These are phyloP conservation scores for Nitzschia sp. DNA, from an alignment of 108 stramenopile genomes.

Conservation along the genomic window DNA sequence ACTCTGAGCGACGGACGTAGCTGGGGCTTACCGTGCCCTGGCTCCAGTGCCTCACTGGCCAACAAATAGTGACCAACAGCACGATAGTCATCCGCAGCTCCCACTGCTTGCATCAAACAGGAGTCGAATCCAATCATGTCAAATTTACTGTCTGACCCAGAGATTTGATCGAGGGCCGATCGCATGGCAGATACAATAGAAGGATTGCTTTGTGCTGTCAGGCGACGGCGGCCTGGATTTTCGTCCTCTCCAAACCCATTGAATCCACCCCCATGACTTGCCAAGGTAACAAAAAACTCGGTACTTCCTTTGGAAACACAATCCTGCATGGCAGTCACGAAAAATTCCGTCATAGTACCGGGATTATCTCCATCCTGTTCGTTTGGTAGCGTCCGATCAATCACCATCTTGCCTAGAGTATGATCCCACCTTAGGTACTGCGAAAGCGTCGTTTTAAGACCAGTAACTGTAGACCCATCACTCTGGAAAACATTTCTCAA, in stretches of 20 bases:
- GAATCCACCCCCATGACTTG: constrained; percentile 30
- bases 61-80: constrained; percentile 14
- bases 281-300: constrained; percentile 20
- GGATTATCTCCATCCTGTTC: constrained; percentile 9
- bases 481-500: constrained; percentile 17
- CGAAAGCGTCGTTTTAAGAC: not conserved
- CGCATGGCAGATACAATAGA: constrained; percentile 8
- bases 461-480: constrained; percentile 20
- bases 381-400: not conserved
- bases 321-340: constrained; percentile 10
- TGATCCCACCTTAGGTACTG: constrained; percentile 22
- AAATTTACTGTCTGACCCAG: constrained; percentile 17
- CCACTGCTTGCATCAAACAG: constrained; percentile 28
- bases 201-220: not conserved
- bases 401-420: constrained; percentile 10
- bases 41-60: constrained; percentile 34
- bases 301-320: constrained; percentile 21
- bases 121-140: constrained; percentile 44
- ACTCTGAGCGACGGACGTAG: not conserved
- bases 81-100: constrained; percentile 17
- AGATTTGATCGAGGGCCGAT: constrained; percentile 12
- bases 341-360: not conserved
- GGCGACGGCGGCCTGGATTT: constrained; percentile 13
- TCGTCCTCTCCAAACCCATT: constrained; percentile 39
- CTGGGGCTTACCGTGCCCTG: constrained; percentile 20